Base-by-base conservation (phyloP, 2,329 filamentous ascomycete genomes). In the Aspergillus novofumigatus region DNA sequence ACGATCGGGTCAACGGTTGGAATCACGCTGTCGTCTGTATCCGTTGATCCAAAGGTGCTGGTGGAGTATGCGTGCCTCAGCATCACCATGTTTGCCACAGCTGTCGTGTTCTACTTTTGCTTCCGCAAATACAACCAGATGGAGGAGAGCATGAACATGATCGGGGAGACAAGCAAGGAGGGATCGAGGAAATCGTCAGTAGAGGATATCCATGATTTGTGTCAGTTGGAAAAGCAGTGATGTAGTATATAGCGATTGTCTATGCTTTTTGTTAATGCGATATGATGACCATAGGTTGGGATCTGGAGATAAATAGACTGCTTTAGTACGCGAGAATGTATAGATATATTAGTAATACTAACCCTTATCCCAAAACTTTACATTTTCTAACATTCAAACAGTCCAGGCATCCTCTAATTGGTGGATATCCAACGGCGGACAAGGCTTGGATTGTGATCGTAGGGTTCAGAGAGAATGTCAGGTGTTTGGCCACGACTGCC, bases 111-210 rank as follows among this genome's bases (percentile, higher is more conserved):
- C 35, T 59, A 42, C 23, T 20, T 56, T 32, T 45, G 50, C 11
- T 62, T 61, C 41, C 49, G 53, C n/a, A 57, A 57, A 17, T 61
- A 62, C 17, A 60, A 63, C 32, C 51, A 51, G 23, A 59, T 54
- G n/a, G 62, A 62, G 38, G 55, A 60, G 14, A 55, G 55, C 44
- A 56, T 63, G 55, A 62, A 63, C 4, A 48, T 21, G 42, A 45
- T 45, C 1, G 42, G 42, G 4, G 42, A 23, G 1, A 45, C n/a
- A 4, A 11, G 20, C n/a, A 44, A 44, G 41, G 41, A 21, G 2
- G 17, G 10, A 4, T 21, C n/a, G 10, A 20, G 8, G 9, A 7
- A 21, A 11, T 44, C n/a, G 2, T 20, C 41, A 9, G n/a, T 4
- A 20, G 41, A 42, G n/a, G 41, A 42, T 8, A 42, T 42, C 1